Percentiles rank a stretch among this genome's conserved stretches.
Evolutionary conservation across 306 rosid species (phyloP).

Genomic region (Cicer pinnatifidum): DNA sequence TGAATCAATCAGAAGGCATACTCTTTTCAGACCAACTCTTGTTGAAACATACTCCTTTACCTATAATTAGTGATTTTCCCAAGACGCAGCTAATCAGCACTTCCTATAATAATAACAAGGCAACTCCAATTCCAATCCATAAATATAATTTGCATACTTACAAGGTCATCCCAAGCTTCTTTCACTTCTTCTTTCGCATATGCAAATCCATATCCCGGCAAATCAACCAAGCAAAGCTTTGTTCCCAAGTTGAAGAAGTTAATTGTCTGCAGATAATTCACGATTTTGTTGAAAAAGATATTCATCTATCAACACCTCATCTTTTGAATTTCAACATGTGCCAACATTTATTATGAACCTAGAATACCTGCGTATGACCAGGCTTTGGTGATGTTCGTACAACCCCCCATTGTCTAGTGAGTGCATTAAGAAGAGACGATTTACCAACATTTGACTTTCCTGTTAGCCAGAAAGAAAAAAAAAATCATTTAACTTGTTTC

Average conservation of each 20-base stretch:
- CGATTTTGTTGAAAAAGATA: slow-evolving; percentile 30
- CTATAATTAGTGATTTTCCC: slow-evolving; percentile 50
- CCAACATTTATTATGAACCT: slow-evolving; percentile 7
- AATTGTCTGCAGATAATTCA: slow-evolving; percentile 67
- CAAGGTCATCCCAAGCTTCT: slow-evolving; percentile 97
- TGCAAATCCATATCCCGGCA: slow-evolving; percentile 99
- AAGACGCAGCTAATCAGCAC: background rate
- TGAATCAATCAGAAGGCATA: slow-evolving; percentile 87
- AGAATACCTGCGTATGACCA: slow-evolving; percentile 88
- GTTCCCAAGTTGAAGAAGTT: slow-evolving; percentile 82
- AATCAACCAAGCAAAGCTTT: slow-evolving; percentile 83
- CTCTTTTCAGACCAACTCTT: slow-evolving; percentile 80
- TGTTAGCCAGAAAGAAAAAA: slow-evolving; percentile 45
- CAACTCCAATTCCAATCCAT: slow-evolving; percentile 3
- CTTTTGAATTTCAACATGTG: slow-evolving; percentile 12
- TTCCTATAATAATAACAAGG: background rate
- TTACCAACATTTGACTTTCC: slow-evolving; percentile 98
- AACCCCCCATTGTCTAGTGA: slow-evolving; percentile 97
- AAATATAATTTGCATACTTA: slow-evolving; percentile 54
- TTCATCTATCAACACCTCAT: slow-evolving; percentile 8
- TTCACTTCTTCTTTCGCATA: slow-evolving; percentile 96
- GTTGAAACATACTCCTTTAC: slow-evolving; percentile 93
- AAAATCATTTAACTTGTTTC: slow-evolving; percentile 31
- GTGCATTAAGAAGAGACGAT: slow-evolving; percentile 91
- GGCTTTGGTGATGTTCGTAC: slow-evolving; percentile 91